A percentile compares a stretch with the other conserved stretches of the same genome.
These are phyloP conservation scores for Fusarium armeniacum DNA, from an alignment of 2,329 filamentous ascomycete genomes.

Conservation along the genomic window DNA sequence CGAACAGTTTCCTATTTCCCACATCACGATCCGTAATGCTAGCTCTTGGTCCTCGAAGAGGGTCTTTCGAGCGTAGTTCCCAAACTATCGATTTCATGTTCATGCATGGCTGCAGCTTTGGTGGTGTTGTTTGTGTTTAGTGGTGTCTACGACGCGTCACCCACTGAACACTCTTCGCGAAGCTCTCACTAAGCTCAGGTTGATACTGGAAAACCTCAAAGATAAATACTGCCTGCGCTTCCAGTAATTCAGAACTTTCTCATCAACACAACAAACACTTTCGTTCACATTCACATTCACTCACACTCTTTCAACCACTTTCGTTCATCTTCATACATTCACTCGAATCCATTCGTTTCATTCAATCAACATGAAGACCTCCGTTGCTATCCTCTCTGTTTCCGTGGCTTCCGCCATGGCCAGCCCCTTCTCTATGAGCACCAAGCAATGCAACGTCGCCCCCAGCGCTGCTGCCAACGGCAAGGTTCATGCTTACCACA, in stretches of 20 bases:
- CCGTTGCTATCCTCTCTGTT: slow-evolving; percentile 7
- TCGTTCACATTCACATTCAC: slow-evolving; percentile 6
- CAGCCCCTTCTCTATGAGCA: neutral
- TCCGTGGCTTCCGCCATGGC: slow-evolving; percentile 14
- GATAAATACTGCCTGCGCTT: slow-evolving; percentile 3
- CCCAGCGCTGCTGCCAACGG: slow-evolving; percentile 1
- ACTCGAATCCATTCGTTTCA: neutral
- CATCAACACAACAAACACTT: slow-evolving; percentile 2
- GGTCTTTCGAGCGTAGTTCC: neutral
- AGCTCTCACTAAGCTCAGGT: neutral
- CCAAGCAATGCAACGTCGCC: slow-evolving; percentile 7
- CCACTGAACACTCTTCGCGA: neutral
- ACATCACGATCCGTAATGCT: neutral
- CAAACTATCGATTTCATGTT: slow-evolving; percentile 19
- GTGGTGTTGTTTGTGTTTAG: accelerated
- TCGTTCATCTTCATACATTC: neutral
- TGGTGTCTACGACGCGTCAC: slow-evolving; percentile 6
- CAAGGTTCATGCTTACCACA: slow-evolving; percentile 6
- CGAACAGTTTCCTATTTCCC: neutral
- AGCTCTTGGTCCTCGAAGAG: neutral
- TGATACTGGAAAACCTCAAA: neutral
- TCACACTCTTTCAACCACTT: slow-evolving; percentile 2
- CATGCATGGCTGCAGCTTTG: neutral
- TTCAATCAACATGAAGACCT: slow-evolving; percentile 22
- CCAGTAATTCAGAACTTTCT: neutral